Evolutionary conservation across 202 grass and related monocot genomes (phyloP).

Genomic region (Saccharum hybrid): DNA sequence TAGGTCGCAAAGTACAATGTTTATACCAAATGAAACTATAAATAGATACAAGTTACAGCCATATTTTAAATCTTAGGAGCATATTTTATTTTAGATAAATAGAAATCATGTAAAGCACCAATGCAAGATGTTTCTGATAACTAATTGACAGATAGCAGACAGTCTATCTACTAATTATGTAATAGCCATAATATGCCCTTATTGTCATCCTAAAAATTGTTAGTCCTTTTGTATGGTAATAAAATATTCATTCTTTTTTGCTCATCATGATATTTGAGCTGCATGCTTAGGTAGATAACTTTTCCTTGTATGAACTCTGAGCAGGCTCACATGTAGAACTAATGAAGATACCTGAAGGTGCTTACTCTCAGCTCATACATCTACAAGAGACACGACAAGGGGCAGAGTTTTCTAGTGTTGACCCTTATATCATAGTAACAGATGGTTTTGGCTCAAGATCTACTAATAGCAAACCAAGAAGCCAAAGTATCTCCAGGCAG

Average conservation of each 20-base stretch:
- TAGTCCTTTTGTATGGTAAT: neutral
- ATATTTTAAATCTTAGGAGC: neutral
- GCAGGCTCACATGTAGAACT: conserved; percentile 64
- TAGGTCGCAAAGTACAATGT: neutral
- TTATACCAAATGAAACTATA: neutral
- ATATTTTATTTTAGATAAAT: neutral
- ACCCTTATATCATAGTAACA: conserved; percentile 48
- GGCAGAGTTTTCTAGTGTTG: conserved; percentile 20
- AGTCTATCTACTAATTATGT: neutral
- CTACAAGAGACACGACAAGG: conserved; percentile 50
- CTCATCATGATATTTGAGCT: conserved; percentile 3
- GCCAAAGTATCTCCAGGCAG: conserved; percentile 38
- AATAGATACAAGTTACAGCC: neutral
- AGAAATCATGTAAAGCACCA: neutral
- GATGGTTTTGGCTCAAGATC: conserved; percentile 22
- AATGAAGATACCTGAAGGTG: conserved; percentile 53
- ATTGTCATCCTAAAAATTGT: neutral
- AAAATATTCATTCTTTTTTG: neutral
- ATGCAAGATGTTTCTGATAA: neutral
- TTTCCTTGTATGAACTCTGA: conserved; percentile 26
- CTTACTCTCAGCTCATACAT: conserved; percentile 62
- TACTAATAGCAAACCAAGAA: conserved; percentile 41
- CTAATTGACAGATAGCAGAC: neutral
- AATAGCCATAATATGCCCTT: neutral
- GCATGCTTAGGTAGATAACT: conserved; percentile 8